Conservation (phyloP, 2,329 filamentous ascomycete species). For the Rhexocercosporidium sp. region DNA sequence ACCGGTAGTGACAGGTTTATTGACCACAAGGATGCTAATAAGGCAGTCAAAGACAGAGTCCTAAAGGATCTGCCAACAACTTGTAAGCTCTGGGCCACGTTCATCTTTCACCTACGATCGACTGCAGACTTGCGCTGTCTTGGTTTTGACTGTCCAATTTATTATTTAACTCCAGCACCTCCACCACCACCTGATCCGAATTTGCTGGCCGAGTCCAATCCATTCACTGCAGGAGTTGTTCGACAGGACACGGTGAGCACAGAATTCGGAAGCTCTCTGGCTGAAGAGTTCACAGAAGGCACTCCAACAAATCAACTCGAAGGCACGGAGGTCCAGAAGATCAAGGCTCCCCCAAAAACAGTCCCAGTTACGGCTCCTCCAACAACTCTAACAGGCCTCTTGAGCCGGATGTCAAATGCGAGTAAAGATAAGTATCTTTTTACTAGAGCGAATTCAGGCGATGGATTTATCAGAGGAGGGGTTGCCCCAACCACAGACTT, state of each 20-base stretch:
- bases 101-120: slow-evolving; percentile 30
- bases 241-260: not conserved
- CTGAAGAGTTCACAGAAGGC: not conserved
- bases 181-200: not conserved
- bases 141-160: slow-evolving; percentile 21
- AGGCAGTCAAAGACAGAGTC: not conserved
- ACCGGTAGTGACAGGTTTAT: slow-evolving; percentile 18
- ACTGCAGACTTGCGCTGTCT: slow-evolving; percentile 18
- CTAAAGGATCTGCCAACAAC: slow-evolving; percentile 21
- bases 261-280: not conserved
- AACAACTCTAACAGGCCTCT: not conserved
- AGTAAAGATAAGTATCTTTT: not conserved
- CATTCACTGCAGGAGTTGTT: too few species aligned
- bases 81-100: slow-evolving; percentile 28
- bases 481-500: not conserved
- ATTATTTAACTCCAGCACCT: not conserved
- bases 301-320: not conserved
- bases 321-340: not conserved
- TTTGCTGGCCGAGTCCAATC: not conserved
- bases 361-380: not conserved
- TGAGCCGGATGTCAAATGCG: not conserved
- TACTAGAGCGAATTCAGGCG: not conserved
- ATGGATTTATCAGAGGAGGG: not conserved
- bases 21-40: slow-evolving; percentile 9
- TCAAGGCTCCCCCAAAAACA: not conserved